phyloP scores from a whole-genome alignment of 2,329 filamentous ascomycete species.

The Neospermospora avenae region DNA sequence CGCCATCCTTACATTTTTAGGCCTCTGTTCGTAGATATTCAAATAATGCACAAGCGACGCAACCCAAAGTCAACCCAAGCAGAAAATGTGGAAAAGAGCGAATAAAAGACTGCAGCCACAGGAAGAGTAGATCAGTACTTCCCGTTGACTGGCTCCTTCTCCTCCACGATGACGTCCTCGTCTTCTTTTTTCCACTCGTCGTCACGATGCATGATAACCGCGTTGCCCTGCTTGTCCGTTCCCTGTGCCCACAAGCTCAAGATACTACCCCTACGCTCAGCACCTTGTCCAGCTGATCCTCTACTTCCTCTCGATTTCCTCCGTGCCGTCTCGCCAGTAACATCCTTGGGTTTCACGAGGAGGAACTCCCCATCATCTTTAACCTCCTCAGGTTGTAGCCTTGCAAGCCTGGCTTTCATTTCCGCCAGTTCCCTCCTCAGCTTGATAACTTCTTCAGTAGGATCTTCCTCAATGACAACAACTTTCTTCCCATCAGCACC shows the following conservation, averaged over 20 bases:
- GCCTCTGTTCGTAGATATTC: background rate
- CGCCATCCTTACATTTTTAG: background rate
- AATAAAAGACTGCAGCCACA: background rate
- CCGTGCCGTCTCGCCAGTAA: background rate
- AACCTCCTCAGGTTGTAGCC: slow-evolving; percentile 5
- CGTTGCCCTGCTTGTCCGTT: slow-evolving; percentile 17
- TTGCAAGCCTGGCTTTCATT: slow-evolving; percentile 2
- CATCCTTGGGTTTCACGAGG: background rate
- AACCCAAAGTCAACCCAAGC: background rate
- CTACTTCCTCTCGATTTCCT: background rate
- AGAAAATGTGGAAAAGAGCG: background rate
- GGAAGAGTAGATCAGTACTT: background rate
- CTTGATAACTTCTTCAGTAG: background rate
- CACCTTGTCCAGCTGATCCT: background rate
- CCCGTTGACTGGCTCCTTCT: background rate
- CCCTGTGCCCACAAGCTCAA: slow-evolving; percentile 20
- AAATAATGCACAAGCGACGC: background rate
- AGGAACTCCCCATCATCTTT: background rate
- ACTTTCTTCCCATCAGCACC: background rate
- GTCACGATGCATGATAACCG: slow-evolving; percentile 19
- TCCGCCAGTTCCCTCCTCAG: background rate
- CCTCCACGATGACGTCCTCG: background rate
- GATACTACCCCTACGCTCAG: slow-evolving; percentile 20
- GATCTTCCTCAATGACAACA: background rate
- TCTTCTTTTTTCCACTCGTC: slow-evolving; percentile 19